These are phyloP conservation scores for Globisporangium radiosum DNA, from an alignment of 352 stramenopile genomes.

Conservation along the genomic window DNA sequence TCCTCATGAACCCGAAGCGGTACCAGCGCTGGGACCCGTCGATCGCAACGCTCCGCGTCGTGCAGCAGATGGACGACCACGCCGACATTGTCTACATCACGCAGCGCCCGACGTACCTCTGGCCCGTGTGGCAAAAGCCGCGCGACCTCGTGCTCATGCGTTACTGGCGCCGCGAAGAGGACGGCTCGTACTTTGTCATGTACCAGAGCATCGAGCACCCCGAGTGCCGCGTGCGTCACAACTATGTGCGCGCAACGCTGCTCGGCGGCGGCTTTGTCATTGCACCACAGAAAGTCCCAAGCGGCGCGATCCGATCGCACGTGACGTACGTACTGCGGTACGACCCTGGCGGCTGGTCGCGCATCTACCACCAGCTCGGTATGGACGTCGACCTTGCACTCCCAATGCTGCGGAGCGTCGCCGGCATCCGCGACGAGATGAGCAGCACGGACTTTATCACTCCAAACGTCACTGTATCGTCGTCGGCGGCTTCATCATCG, in stretches of 20 bases:
- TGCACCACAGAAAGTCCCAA: slow-evolving; percentile 73
- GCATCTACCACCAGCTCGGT: slow-evolving; percentile 83
- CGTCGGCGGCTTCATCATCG: not conserved
- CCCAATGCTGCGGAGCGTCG: slow-evolving; percentile 78
- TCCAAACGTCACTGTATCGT: slow-evolving; percentile 66
- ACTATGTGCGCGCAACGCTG: slow-evolving; percentile 78
- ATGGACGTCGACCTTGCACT: slow-evolving; percentile 85
- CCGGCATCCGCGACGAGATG: slow-evolving; percentile 85
- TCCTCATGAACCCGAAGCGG: slow-evolving; percentile 82
- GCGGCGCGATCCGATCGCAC: slow-evolving; percentile 69
- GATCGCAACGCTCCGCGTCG: slow-evolving; percentile 72
- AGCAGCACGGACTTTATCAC: slow-evolving; percentile 79
- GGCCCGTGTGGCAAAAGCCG: slow-evolving; percentile 82
- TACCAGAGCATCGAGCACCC: slow-evolving; percentile 86
- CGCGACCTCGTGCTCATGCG: slow-evolving; percentile 83
- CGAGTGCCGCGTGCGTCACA: slow-evolving; percentile 80
- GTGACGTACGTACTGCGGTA: slow-evolving; percentile 81
- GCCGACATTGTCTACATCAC: slow-evolving; percentile 87
- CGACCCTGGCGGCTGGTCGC: slow-evolving; percentile 72
- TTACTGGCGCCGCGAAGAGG: slow-evolving; percentile 85
- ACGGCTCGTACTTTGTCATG: slow-evolving; percentile 89
- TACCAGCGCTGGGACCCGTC: slow-evolving; percentile 81
- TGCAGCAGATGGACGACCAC: slow-evolving; percentile 85
- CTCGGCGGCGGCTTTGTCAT: slow-evolving; percentile 82
- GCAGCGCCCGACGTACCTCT: slow-evolving; percentile 77